Percentiles rank a stretch among this genome's conserved stretches.
phyloP scores from a whole-genome alignment of 306 rosid species.

The Cicer yamashitae region DNA sequence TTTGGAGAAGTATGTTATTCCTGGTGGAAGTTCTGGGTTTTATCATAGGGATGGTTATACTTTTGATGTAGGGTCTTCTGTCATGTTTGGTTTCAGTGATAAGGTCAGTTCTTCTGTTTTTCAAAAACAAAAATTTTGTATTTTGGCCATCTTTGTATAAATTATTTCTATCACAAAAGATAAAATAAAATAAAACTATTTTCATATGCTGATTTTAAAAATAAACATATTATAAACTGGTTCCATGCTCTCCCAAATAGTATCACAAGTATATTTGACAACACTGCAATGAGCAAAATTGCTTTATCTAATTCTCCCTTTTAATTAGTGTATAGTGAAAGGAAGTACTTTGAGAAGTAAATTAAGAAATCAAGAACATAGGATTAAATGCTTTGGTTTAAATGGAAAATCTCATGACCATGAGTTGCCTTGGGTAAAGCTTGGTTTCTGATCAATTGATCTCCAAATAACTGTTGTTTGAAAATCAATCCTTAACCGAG shows the following conservation, averaged over 20 bases:
- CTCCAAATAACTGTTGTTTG: constrained; percentile 23
- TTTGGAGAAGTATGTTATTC: constrained; percentile 94
- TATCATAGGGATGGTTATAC: constrained; percentile 87
- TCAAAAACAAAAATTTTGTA: background rate
- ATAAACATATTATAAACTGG: too few species aligned
- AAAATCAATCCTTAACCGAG: constrained; percentile 11
- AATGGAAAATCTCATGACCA: constrained; percentile 18
- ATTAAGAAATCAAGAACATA: constrained; percentile 12
- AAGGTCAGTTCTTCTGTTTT: constrained; percentile 58
- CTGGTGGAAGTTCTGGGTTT: constrained; percentile 98
- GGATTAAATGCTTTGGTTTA: constrained; percentile 16
- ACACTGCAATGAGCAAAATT: too few species aligned
- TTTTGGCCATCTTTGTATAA: background rate
- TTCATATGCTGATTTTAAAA: too few species aligned
- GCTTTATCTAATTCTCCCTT: too few species aligned
- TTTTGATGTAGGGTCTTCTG: constrained; percentile 96
- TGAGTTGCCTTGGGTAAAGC: constrained; percentile 15
- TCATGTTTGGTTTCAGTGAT: constrained; percentile 97
- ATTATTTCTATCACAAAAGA: too few species aligned
- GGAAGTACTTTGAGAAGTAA: background rate
- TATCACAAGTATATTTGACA: too few species aligned
- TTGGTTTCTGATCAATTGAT: constrained; percentile 34
- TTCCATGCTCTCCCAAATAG: too few species aligned
- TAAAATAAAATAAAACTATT: too few species aligned
- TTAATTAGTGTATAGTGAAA: background rate